phyloP scores from a whole-genome alignment of 345 rosid species.

The Gossypium longicalyx region DNA sequence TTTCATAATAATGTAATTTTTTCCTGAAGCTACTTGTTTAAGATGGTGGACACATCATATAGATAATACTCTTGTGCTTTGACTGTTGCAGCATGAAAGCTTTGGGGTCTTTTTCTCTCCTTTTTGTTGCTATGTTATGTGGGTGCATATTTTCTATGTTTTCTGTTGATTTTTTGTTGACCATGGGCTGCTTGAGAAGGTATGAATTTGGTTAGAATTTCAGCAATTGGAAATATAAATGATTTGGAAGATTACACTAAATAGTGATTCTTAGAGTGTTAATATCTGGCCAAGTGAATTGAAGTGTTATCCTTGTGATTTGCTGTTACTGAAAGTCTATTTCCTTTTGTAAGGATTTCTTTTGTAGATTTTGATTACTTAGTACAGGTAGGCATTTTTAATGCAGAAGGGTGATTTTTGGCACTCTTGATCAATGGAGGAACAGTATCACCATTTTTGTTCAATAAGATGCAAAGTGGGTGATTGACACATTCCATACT shows the following conservation, averaged over 20 bases:
- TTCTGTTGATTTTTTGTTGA: slow-evolving; percentile 1
- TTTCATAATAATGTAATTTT: neutral
- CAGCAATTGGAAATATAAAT: neutral
- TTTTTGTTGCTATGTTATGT: neutral
- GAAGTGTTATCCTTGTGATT: neutral
- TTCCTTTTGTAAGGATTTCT: neutral
- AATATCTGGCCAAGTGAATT: neutral
- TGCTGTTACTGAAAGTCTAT: neutral
- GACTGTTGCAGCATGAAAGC: neutral
- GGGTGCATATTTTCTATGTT: neutral
- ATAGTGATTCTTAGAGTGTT: neutral
- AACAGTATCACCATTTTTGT: neutral
- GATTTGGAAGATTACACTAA: neutral
- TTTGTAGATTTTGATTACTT: neutral
- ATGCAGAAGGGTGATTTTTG: neutral
- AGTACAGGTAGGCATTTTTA: neutral
- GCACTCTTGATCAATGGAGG: neutral
- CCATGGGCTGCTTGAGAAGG: neutral
- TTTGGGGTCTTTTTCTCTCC: neutral
- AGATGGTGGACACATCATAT: neutral
- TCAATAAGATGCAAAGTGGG: neutral
- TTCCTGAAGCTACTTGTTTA: neutral
- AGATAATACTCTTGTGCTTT: neutral
- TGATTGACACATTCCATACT: neutral
- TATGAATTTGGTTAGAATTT: neutral